Base-by-base conservation (phyloP, 306 rosid genomes). In the Trichosanthes truncata region DNA sequence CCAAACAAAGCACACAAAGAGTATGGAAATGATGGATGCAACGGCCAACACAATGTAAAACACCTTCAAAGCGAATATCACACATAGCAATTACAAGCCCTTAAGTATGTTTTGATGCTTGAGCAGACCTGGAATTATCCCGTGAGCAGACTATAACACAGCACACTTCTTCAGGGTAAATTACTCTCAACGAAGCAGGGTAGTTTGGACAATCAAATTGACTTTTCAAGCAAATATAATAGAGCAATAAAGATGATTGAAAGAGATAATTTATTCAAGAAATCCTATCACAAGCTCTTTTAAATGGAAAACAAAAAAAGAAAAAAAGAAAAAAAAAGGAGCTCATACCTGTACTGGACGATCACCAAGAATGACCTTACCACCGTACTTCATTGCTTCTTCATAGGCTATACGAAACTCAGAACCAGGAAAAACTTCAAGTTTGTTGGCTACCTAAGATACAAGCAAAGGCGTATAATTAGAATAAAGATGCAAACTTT, bases 381-480 rank as follows among this genome's bases (percentile, higher is more conserved):
- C 97, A 65, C 99, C 94, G 63, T 95, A 95, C 83, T 95, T 95
- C 86, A 89, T 81, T 57, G 99, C 97, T 85, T 95, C 99, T 81
- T 95, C 97, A 86, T 92, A 91, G 33, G 93, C 99, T 77, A 91
- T 93, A 60, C 96, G 97, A 82, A 95, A 95, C 88, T 95, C 99
- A 78, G 94, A 79, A 80, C 97, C 99, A 60, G 99, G 99, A 82
- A 86, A 91, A 75, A 91, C 97, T 79, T 93, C 97, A 35, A 95
- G 94, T 84, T 88, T 79, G 86, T 87, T 90, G 67, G 97, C 95
- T 89, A 91, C 88, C 99, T 95, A 88, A 55, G 59, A 82, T 79
- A 85, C 81, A 82, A 68, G 29, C 17, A 53, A 41, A 59, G 75
- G 63, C 49, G 57, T 57, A 67, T 41, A 81, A 46, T 79, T 79